Percentiles rank a stretch among this genome's conserved stretches.
Evolutionary conservation across 441 rosid species (phyloP).

Genomic region (Arabidopsis lyrata): DNA sequence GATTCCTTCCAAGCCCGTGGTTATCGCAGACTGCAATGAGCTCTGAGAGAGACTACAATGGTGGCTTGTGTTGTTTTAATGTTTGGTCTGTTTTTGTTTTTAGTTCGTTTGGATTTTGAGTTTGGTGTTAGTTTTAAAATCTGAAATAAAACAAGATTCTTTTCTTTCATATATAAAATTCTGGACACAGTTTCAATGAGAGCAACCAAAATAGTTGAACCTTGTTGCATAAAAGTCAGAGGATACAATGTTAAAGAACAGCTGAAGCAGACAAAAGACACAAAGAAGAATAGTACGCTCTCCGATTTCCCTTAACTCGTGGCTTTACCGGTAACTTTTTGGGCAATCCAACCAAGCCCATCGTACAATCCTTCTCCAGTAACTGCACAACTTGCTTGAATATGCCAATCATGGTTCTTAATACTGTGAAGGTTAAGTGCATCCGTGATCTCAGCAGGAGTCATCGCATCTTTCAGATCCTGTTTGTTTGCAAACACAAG

Average conservation of each 20-base stretch:
- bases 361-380: constrained; percentile 90
- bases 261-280: constrained; percentile 9
- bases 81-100: no score
- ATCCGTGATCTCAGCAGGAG: constrained; percentile 92
- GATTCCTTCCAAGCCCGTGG: no score
- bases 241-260: constrained; percentile 19
- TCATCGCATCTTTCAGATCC: constrained; percentile 95
- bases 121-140: background rate
- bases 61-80: no score
- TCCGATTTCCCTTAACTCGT: constrained; percentile 49
- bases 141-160: constrained; percentile 5
- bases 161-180: constrained; percentile 10
- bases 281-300: background rate
- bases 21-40: no score
- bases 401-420: constrained; percentile 98
- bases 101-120: no score
- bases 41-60: no score
- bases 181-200: constrained; percentile 10
- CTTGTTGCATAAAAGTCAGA: constrained; percentile 22
- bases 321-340: constrained; percentile 85
- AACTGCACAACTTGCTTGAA: constrained; percentile 91
- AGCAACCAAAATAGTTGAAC: constrained; percentile 2
- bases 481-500: constrained; percentile 97
- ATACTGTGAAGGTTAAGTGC: constrained; percentile 93
- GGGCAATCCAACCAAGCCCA: constrained; percentile 95